These are phyloP conservation scores for Stephanodiscus minutulus DNA, from an alignment of 108 stramenopile genomes.

Conservation along the genomic window DNA sequence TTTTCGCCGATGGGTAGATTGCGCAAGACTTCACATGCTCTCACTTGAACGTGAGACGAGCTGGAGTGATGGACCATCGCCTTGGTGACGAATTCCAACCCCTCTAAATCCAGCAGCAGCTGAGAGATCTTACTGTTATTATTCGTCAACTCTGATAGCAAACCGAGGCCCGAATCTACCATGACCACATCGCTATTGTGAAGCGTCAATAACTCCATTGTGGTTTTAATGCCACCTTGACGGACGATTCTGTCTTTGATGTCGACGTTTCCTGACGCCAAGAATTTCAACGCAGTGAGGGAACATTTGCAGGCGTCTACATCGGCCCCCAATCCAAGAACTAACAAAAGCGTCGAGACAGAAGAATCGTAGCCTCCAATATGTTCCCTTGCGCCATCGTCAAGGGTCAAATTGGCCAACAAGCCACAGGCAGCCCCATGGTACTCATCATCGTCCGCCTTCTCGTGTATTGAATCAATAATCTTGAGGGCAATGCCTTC, in stretches of 20 bases:
- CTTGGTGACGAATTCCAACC: slow-evolving; percentile 27
- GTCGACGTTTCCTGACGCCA: slow-evolving; percentile 22
- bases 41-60: slow-evolving; percentile 12
- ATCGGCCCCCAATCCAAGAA: slow-evolving; percentile 17
- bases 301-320: slow-evolving; percentile 16
- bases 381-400: slow-evolving; percentile 23
- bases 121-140: slow-evolving; percentile 14
- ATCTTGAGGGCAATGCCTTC: slow-evolving; percentile 14
- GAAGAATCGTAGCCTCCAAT: slow-evolving; percentile 29
- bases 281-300: slow-evolving; percentile 28
- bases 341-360: slow-evolving; percentile 15
- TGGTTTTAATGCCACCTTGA: slow-evolving; percentile 20
- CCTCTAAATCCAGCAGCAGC: slow-evolving; percentile 8
- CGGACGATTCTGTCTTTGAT: slow-evolving; percentile 19
- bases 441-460: slow-evolving; percentile 12
- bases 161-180: slow-evolving; percentile 17
- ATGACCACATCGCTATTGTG: slow-evolving; percentile 11
- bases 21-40: slow-evolving; percentile 21
- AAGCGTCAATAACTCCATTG: slow-evolving; percentile 15
- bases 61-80: slow-evolving; percentile 17
- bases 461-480: slow-evolving; percentile 20
- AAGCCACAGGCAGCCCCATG: slow-evolving; percentile 40
- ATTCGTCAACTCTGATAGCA: slow-evolving; percentile 33
- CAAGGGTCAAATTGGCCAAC: slow-evolving; percentile 35
- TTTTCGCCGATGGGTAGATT: slow-evolving; percentile 16